A percentile compares a stretch with the other conserved stretches of the same genome.
Evolutionary conservation across 805 yeast species (phyloP).

Genomic region (Hanseniaspora nectarophila): DNA sequence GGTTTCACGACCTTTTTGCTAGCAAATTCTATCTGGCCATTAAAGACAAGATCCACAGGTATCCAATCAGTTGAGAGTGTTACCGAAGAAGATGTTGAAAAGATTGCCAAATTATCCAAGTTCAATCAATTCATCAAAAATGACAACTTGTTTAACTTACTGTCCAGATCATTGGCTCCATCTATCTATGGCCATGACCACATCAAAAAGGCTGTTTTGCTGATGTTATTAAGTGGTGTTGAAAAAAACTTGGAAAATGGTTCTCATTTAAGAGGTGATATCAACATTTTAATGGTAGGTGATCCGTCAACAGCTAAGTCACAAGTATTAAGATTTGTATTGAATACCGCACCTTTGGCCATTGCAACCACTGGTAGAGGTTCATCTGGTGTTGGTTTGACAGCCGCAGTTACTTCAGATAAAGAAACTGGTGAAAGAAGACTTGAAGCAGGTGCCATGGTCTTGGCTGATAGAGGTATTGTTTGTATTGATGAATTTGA

Average conservation of each 20-base stretch:
- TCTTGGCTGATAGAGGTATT: slow-evolving; percentile 89
- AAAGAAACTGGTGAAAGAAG: slow-evolving; percentile 94
- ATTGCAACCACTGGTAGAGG: slow-evolving; percentile 98
- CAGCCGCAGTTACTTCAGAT: slow-evolving; percentile 95
- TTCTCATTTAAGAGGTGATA: slow-evolving; percentile 95
- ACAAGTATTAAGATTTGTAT: slow-evolving; percentile 86
- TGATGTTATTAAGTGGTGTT: slow-evolving; percentile 86
- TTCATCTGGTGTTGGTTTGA: slow-evolving; percentile 98
- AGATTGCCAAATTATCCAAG: slow-evolving; percentile 67
- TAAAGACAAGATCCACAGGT: slow-evolving; percentile 79
- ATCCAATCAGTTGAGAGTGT: slow-evolving; percentile 59
- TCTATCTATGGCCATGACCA: slow-evolving; percentile 88
- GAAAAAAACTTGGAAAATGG: slow-evolving; percentile 92
- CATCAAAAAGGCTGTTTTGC: slow-evolving; percentile 78
- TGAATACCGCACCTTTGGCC: slow-evolving; percentile 89
- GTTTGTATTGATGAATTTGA: slow-evolving; percentile 98
- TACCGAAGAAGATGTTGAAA: slow-evolving; percentile 72
- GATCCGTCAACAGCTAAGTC: slow-evolving; percentile 98
- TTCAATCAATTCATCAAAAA: slow-evolving; percentile 49
- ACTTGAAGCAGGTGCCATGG: slow-evolving; percentile 99
- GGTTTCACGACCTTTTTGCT: slow-evolving; percentile 72
- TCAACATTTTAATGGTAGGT: slow-evolving; percentile 91
- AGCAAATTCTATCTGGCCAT: slow-evolving; percentile 79
- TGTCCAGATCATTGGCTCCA: slow-evolving; percentile 86
- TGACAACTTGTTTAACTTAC: slow-evolving; percentile 58